Conservation (phyloP, 2,329 filamentous ascomycete genomes). For the Periconia digitata region DNA sequence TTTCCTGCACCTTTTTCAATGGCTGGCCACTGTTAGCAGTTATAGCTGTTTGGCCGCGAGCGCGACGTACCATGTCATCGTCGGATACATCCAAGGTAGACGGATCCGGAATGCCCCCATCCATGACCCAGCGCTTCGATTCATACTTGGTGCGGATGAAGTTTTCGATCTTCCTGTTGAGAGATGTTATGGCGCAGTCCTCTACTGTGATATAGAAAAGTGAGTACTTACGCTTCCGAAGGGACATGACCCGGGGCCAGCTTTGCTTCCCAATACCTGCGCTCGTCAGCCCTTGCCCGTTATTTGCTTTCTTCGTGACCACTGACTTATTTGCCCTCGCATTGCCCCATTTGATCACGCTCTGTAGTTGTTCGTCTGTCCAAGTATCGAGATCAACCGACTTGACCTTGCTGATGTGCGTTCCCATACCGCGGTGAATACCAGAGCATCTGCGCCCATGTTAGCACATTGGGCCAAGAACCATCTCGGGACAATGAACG, state of each 20-base stretch:
- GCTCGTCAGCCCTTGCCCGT: conserved; percentile 24
- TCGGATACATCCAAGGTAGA: conserved; percentile 78
- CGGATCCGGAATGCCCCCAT: conserved; percentile 92
- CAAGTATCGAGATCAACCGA: conserved; percentile 97
- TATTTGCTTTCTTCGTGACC: not conserved
- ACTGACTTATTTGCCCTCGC: conserved; percentile 86
- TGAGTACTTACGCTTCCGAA: conserved; percentile 70
- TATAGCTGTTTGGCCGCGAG: conserved; percentile 22
- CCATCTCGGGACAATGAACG: not conserved
- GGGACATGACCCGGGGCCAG: conserved; percentile 87
- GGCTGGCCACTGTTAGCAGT: conserved; percentile 48
- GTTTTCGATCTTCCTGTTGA: conserved; percentile 86
- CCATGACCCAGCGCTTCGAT: conserved; percentile 99
- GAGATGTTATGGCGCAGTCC: conserved; percentile 4
- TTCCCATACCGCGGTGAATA: conserved; percentile 98
- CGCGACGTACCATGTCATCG: conserved; percentile 72
- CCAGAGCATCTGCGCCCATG: conserved; percentile 71
- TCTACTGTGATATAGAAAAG: not conserved
- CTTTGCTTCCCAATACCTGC: conserved; percentile 89
- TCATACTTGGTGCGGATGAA: conserved; percentile 99
- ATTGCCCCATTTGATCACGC: conserved; percentile 94
- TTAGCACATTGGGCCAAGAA: not conserved
- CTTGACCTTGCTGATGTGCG: conserved; percentile 96
- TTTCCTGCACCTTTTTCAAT: conserved; percentile 68
- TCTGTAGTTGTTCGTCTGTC: conserved; percentile 97